Evolutionary conservation across 805 yeast species (phyloP), one percentile per base, ranked within the genome.

Genomic region (Monosporozyma aerobia): DNA sequence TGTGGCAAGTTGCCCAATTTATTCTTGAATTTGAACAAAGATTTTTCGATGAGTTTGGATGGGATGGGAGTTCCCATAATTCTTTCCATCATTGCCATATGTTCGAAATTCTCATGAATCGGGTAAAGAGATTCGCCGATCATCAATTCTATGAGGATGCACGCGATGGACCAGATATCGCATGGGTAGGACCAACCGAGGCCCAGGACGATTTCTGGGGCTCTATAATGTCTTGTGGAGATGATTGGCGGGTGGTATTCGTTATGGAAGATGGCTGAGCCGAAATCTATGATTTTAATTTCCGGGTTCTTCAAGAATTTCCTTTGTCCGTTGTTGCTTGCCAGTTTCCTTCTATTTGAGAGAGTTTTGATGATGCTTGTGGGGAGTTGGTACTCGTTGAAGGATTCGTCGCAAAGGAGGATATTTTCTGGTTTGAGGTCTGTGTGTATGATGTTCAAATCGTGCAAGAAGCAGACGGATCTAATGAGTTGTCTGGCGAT

Each of bases 181-280:
- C 98, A 92, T 1, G 97, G 95, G 61, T 79, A 90, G 7, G 96
- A 86, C 98, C 99, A 94, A 19, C 97, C 97, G n/a, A 80, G 77
- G 1, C 97, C 97, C 32, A 94, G 71, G 1, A 92, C 89, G 57
- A 94, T 90, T 67, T 94, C 99, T 0, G 99, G 99, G 0, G 99
- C 99, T 51, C 99, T 74, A 68, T 94, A 94, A 69, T 94, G 99
- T 49, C 99, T 77, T 1, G 99, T 94, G 7, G 96, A 87, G 10
- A 94, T 96, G 14, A 94, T 82, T 22, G 86, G 81, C 3, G 95
- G 83, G 73, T 94, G 99, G 65, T 87, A 90, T 70, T 94, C 98
- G 69, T 90, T 95, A 60, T 87, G 79, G 63, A 94, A 94, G 3
- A 95, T 83, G 0, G 99, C 97, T 41, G 94, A 83, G n/a, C 99